These are phyloP conservation scores for Lasiodiplodia sp. DNA, from an alignment of 2,329 filamentous ascomycete species.

Conservation along the genomic window DNA sequence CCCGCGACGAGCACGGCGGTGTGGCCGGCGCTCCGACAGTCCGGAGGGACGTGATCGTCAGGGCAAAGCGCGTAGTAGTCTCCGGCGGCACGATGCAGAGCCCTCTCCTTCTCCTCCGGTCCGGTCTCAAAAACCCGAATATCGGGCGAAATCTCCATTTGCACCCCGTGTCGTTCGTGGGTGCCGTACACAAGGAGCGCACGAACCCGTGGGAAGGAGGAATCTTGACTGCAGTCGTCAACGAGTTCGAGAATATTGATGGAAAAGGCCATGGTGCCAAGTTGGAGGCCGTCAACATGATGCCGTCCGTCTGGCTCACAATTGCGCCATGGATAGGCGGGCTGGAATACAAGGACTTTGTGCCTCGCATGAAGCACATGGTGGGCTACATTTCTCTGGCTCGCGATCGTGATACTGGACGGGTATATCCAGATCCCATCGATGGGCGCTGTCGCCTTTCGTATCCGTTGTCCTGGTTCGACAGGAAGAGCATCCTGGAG, in stretches of 20 bases:
- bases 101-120: conserved; percentile 77
- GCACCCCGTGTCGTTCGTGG: conserved; percentile 70
- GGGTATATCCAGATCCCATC: conserved; percentile 73
- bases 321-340: conserved; percentile 72
- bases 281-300: conserved; percentile 78
- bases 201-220: conserved; percentile 70
- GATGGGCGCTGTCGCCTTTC: conserved; percentile 69
- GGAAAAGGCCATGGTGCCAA: conserved; percentile 81
- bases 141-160: conserved; percentile 83
- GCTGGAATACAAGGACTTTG: conserved; percentile 74
- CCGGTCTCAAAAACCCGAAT: conserved; percentile 80
- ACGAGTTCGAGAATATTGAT: conserved; percentile 82
- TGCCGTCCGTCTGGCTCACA: conserved; percentile 71
- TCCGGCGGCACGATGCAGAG: conserved; percentile 78
- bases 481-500: conserved; percentile 74
- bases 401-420: conserved; percentile 78
- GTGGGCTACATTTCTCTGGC: conserved; percentile 75
- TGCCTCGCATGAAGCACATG: conserved; percentile 72
- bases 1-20: conserved; percentile 69
- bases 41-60: conserved; percentile 71
- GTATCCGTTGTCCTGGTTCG: conserved; percentile 66
- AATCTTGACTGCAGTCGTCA: conserved; percentile 80
- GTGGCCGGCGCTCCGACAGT: conserved; percentile 61
- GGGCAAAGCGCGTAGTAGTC: conserved; percentile 82
- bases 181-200: conserved; percentile 73